Evolutionary conservation across 768 basidiomycete genomes (phyloP).

Genomic region (Boletellus ananiceps): DNA sequence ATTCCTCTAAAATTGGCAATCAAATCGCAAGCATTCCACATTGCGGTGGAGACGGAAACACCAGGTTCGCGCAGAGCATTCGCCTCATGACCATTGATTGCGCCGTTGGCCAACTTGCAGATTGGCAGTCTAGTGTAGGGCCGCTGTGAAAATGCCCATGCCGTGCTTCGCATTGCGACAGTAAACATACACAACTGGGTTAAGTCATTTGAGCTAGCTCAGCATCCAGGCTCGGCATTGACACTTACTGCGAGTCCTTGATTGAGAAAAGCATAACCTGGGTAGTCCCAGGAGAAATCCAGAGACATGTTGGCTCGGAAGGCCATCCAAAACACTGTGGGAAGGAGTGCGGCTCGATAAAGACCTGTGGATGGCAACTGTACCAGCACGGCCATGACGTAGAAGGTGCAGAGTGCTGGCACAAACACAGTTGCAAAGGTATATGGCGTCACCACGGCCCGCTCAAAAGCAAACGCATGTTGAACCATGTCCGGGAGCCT

Average conservation of each 20-base stretch:
- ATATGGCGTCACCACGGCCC: slow-evolving; percentile 18
- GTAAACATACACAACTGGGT: slow-evolving; percentile 24
- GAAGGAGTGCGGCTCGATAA: slow-evolving; percentile 45
- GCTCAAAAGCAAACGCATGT: slow-evolving; percentile 14
- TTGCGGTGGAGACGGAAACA: slow-evolving; percentile 8
- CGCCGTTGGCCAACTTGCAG: background rate
- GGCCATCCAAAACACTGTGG: slow-evolving; percentile 41
- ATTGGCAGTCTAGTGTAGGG: slow-evolving; percentile 15
- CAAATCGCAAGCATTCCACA: slow-evolving; percentile 30
- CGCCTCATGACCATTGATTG: background rate
- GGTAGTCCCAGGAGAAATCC: slow-evolving; percentile 20
- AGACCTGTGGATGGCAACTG: slow-evolving; percentile 41
- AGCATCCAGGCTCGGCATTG: too few relatives aligned
- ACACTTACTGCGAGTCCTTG: slow-evolving; percentile 20
- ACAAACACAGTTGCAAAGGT: slow-evolving; percentile 35
- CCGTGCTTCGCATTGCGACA: slow-evolving; percentile 21
- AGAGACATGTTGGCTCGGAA: slow-evolving; percentile 35
- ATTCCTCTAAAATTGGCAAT: slow-evolving; percentile 23
- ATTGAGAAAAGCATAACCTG: slow-evolving; percentile 15
- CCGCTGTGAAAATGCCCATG: slow-evolving; percentile 16
- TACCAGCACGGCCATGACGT: slow-evolving; percentile 50
- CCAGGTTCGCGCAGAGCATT: background rate
- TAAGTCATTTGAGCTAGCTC: background rate
- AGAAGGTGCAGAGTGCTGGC: slow-evolving; percentile 43
- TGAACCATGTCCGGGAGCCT: slow-evolving; percentile 11